Base-by-base conservation (phyloP, 2,329 filamentous ascomycete species). In the Talaromyces rugulosus region DNA sequence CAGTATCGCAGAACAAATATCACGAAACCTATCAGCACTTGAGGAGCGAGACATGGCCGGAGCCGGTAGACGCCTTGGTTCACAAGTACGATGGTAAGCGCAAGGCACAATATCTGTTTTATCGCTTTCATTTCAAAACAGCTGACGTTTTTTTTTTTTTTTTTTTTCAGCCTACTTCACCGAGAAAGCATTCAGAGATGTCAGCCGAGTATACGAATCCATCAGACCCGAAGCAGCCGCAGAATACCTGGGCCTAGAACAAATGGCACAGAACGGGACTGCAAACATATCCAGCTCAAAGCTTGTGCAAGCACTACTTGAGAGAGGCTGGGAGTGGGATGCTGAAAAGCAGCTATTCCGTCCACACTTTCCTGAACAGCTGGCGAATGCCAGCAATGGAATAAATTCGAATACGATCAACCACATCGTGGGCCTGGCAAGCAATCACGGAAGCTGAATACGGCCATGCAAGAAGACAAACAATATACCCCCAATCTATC, bases 261-360 rank as follows among this genome's bases (percentile, higher is more conserved):
- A 67, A 9, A 55, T 61, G 12, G 62, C 68, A 34, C 18, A 57
- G 12, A 36, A 31, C 7, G 57, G 28, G 5, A 11, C 42, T 18
- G 56, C 33, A 50, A 28, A 33, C 5, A 14, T 44, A 23, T 34
- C 50, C 14, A 58, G 50, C 8, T 68, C 72, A 14, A 67, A 72
- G 44, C 63, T 74, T 3, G 72, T 77, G 60, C 63, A 68, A 23
- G 72, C 67, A 51, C 70, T 77, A 53, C 74, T 70, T 2, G 65
- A 70, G 52, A 74, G 65, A 65, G 76, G 74, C 14, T 78, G 76
- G 76, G 70, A 65, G 44, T 78, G 74, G 72, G 71, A 78, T 61
- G 60, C 67, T 36, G 66, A 72, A n/a, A 66, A 69, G 9, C 69
- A 69, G 56, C 56, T 78, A 58, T 66, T 78, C 34, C 65, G 68